phyloP scores from a whole-genome alignment of 2,329 filamentous ascomycete species.

The Paraphoma chrysanthemicola region DNA sequence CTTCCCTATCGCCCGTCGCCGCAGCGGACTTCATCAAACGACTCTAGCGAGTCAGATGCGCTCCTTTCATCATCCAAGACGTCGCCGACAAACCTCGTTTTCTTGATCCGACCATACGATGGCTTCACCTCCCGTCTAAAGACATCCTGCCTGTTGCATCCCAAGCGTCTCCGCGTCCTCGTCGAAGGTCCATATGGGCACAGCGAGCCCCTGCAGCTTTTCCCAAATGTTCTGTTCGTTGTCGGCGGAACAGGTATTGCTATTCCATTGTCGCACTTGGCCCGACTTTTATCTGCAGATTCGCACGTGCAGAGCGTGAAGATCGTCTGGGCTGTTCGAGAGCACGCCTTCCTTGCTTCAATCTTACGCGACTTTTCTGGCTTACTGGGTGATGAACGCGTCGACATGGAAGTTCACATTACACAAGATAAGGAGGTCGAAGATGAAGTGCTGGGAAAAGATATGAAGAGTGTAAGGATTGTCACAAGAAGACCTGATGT shows the following conservation, averaged over 20 bases:
- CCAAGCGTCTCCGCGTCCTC: conserved; percentile 48
- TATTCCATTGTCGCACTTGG: conserved; percentile 39
- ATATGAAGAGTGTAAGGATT: conserved; percentile 33
- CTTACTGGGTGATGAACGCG: conserved; percentile 30
- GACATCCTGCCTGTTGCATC: conserved; percentile 21
- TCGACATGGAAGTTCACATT: conserved; percentile 35
- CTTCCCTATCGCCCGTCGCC: conserved; percentile 12
- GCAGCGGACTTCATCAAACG: conserved; percentile 11
- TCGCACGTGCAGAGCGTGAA: conserved; percentile 28
- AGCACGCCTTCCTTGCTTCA: conserved; percentile 34
- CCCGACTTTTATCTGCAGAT: conserved; percentile 15
- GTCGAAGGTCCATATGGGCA: conserved; percentile 61
- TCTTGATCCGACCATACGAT: conserved; percentile 59
- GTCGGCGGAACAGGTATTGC: conserved; percentile 47
- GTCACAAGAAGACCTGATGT: conserved; percentile 50
- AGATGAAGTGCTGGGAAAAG: conserved; percentile 23
- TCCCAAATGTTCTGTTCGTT: conserved; percentile 47
- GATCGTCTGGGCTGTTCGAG: conserved; percentile 45
- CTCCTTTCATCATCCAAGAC: conserved; percentile 20
- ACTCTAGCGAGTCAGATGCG: conserved; percentile 39
- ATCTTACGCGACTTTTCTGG: conserved; percentile 31
- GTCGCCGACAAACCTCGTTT: conserved; percentile 43
- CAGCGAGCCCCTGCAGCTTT: conserved; percentile 50
- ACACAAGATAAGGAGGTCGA: conserved; percentile 32
- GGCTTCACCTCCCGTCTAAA: conserved; percentile 59